A percentile compares a stretch with the other conserved stretches of the same genome.
Conservation (phyloP, 352 stramenopile genomes). For the Globisporangium polare region DNA sequence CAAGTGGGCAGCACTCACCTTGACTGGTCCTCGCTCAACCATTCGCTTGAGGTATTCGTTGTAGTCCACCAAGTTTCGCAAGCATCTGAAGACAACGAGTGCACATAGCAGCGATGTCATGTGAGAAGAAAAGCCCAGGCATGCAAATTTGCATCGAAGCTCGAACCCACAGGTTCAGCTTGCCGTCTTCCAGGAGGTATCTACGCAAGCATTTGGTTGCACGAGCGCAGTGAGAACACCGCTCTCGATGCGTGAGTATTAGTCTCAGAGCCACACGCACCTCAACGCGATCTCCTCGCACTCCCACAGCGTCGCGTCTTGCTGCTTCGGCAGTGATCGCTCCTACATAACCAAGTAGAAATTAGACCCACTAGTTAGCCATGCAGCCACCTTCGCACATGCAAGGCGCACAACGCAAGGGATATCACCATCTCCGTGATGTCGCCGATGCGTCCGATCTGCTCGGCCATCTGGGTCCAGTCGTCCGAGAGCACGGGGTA, state of each 20-base stretch:
- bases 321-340: constrained; percentile 71
- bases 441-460: constrained; percentile 84
- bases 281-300: constrained; percentile 82
- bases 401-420: not conserved
- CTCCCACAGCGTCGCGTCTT: constrained; percentile 88
- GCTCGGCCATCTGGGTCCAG: constrained; percentile 87
- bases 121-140: too few relatives aligned
- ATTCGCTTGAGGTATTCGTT: constrained; percentile 75
- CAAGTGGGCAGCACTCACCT: constrained; percentile 25
- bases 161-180: constrained; percentile 78
- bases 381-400: not conserved
- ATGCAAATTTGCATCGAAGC: too few relatives aligned
- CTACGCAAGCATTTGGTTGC: constrained; percentile 18
- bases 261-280: constrained; percentile 20
- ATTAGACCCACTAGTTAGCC: not conserved
- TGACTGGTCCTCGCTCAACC: constrained; percentile 56
- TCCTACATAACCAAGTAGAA: constrained; percentile 32
- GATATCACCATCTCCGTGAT: constrained; percentile 81
- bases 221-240: too few relatives aligned
- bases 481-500: constrained; percentile 86
- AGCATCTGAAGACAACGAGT: constrained; percentile 33
- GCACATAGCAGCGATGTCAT: too few relatives aligned
- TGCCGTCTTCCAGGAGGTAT: constrained; percentile 89
- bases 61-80: constrained; percentile 81
- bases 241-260: too few relatives aligned